Conservation (phyloP, 2,329 filamentous ascomycete genomes). For the Botrytis pseudocinerea region DNA sequence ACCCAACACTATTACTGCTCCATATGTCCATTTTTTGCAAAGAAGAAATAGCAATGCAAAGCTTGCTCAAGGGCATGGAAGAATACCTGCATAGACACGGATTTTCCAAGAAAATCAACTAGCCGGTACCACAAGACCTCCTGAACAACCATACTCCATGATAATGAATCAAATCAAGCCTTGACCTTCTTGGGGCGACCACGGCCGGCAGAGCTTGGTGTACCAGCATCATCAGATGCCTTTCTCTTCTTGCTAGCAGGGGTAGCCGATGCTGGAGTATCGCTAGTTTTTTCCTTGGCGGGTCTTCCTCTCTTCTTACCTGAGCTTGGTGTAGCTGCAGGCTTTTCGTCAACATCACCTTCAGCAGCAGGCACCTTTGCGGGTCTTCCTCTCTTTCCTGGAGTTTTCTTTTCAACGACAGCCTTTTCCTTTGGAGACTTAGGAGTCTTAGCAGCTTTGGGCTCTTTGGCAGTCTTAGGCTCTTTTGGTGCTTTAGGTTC, state of each 20-base stretch:
- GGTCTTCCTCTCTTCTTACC: constrained; percentile 21
- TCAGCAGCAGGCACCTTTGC: background rate
- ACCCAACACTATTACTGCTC: background rate
- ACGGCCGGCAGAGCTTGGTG: constrained; percentile 15
- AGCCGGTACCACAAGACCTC: background rate
- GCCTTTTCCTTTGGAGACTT: constrained; percentile 5
- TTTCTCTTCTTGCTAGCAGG: constrained; percentile 24
- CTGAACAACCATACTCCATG: background rate
- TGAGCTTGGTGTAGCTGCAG: constrained; percentile 11
- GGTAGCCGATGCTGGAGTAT: constrained; percentile 2
- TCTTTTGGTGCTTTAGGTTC: background rate
- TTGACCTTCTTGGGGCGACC: constrained; percentile 23
- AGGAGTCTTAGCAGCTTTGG: background rate
- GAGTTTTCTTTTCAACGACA: constrained; percentile 1
- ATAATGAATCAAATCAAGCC: background rate
- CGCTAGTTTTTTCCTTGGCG: background rate
- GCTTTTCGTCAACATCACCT: background rate
- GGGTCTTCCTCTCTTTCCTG: constrained; percentile 20
- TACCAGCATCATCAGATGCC: constrained; percentile 12
- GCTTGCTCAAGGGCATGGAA: background rate
- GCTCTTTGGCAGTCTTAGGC: background rate
- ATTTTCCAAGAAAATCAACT: background rate
- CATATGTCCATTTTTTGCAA: background rate
- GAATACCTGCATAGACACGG: background rate
- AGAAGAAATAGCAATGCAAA: background rate